phyloP scores from a whole-genome alignment of 495 filamentous ascomycete species.

The Hypoxylon intermedium region DNA sequence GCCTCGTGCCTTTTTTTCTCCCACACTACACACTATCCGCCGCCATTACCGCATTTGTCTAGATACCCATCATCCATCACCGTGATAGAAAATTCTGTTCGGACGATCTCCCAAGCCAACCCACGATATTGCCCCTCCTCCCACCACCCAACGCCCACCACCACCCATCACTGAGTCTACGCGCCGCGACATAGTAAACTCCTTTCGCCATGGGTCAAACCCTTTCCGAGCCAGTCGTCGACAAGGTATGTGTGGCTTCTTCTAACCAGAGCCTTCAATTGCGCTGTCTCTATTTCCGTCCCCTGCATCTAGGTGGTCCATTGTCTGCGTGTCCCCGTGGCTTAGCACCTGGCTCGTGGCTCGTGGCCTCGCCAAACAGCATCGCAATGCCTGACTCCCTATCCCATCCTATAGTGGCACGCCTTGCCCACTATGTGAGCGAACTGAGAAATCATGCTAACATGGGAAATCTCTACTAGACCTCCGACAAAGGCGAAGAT shows the following conservation, averaged over 20 bases:
- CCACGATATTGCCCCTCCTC: conserved; percentile 32
- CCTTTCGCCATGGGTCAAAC: conserved; percentile 88
- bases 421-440: conserved; percentile 4
- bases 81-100: conserved; percentile 32
- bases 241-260: conserved; percentile 77
- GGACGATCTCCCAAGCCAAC: conserved; percentile 31
- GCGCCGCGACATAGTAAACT: conserved; percentile 27
- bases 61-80: conserved; percentile 22
- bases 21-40: conserved; percentile 35
- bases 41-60: conserved; percentile 33
- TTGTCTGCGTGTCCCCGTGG: conserved; percentile 22
- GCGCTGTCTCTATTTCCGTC: conserved; percentile 16
- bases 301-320: too few species aligned
- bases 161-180: conserved; percentile 21
- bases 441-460: conserved; percentile 9
- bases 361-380: conserved; percentile 32
- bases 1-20: conserved; percentile 37
- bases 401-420: conserved; percentile 24
- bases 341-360: conserved; percentile 36
- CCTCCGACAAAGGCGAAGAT: conserved; percentile 88
- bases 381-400: conserved; percentile 26
- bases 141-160: conserved; percentile 11
- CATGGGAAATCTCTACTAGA: conserved; percentile 56
- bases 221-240: conserved; percentile 96
- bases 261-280: conserved; percentile 22